Base-by-base conservation (phyloP, 2,329 filamentous ascomycete genomes). In the Ilyonectria mors-panacis region DNA sequence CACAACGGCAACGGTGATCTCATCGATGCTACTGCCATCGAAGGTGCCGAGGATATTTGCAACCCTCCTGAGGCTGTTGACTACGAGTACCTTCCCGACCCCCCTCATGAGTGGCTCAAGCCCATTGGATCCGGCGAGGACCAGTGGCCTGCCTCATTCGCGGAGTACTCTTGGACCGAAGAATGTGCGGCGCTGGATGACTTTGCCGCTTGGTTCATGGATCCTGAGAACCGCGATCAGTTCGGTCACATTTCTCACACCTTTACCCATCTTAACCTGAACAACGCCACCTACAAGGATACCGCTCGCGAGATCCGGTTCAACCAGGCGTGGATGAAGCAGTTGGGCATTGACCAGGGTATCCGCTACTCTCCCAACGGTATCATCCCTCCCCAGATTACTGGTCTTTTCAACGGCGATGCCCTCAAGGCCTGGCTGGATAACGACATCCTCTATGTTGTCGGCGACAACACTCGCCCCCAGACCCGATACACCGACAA, bases 1-100 rank as follows among this genome's bases (percentile, higher is more conserved):
- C 69, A 70, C 50, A 70, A 70, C 15, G 69, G 69, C 4, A 70
- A 70, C 45, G 69, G 69, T 9, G 69, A 70, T 51, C 65, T 70
- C 4, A 70, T 70, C 8, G 58, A 65, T 7, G 55, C 59, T n/a
- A 50, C 42, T 6, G 51, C 54, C 45, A 4, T 44, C 3, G 30
- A 57, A 12, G 9, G 47, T 1, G 39, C 13, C 2, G 62, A 54
- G 8, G 50, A 39, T 17, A 13, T 63, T n/a, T 70, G 69, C 39
- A 10, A 17, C 3, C 69, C 69, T 21, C 28, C 58, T 13, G 10
- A 17, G 1, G 67, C 67, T 8, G 67, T 70, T 39, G 67, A 70
- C 42, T 70, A 67, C 39, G 21, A 56, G 3, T 63, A 19, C 12
- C 60, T 59, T 15, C 15, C 26, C 6, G 67, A 63, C 26, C 67